Conservation (phyloP, 805 yeast species). For the Starmerella tilneyi region DNA sequence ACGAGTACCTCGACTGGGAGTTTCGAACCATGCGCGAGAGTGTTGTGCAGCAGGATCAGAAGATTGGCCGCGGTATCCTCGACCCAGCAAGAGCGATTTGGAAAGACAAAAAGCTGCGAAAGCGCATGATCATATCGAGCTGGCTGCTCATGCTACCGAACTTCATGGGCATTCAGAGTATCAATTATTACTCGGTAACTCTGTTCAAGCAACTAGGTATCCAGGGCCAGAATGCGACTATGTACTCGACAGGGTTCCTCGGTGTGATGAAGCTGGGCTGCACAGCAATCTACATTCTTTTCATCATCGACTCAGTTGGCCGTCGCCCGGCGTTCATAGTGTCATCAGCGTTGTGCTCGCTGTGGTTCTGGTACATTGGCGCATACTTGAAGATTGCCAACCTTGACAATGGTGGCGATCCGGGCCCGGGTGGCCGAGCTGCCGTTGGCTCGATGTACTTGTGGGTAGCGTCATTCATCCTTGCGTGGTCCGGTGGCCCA, state of each 20-base stretch:
- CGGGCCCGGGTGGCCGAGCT: slow-evolving; percentile 9
- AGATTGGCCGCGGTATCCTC: slow-evolving; percentile 8
- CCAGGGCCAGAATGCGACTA: slow-evolving; percentile 12
- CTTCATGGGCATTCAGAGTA: slow-evolving; percentile 16
- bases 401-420: not conserved
- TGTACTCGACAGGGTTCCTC: slow-evolving; percentile 15
- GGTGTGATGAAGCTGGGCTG: slow-evolving; percentile 13
- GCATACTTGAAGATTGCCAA: slow-evolving; percentile 10
- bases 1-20: slow-evolving; percentile 18
- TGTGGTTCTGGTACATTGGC: slow-evolving; percentile 16
- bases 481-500: slow-evolving; percentile 16
- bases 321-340: slow-evolving; percentile 11
- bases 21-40: slow-evolving; percentile 11
- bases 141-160: slow-evolving; percentile 12
- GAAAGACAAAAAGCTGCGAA: slow-evolving; percentile 2
- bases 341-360: slow-evolving; percentile 9
- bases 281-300: slow-evolving; percentile 10
- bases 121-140: slow-evolving; percentile 7
- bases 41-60: slow-evolving; percentile 5
- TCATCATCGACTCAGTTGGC: slow-evolving; percentile 12
- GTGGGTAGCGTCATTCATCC: slow-evolving; percentile 13
- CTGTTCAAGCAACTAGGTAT: slow-evolving; percentile 14
- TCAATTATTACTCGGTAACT: slow-evolving; percentile 13
- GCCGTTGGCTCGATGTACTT: slow-evolving; percentile 14
- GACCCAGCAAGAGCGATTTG: slow-evolving; percentile 10